These are phyloP conservation scores for Sugiyamaella qingdaonensis DNA, from an alignment of 805 yeast genomes.

Conservation along the genomic window DNA sequence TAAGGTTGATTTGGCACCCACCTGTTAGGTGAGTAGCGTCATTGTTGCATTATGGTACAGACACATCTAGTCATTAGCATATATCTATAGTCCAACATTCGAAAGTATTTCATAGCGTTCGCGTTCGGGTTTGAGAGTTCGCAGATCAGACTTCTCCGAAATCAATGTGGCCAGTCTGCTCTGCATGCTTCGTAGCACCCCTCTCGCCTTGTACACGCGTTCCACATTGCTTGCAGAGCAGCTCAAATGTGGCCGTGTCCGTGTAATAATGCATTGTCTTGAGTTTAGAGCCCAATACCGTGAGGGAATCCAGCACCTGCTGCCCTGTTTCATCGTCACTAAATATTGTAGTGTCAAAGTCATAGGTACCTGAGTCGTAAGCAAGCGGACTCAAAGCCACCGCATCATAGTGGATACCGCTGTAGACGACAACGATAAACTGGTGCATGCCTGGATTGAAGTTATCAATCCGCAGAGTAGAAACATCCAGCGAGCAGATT, in stretches of 20 bases:
- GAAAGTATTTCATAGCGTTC: too few relatives aligned
- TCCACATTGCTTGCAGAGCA: slow-evolving; percentile 56
- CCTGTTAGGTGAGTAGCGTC: too few relatives aligned
- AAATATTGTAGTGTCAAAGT: slow-evolving; percentile 43
- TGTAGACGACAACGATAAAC: slow-evolving; percentile 55
- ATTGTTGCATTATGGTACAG: too few relatives aligned
- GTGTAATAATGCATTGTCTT: slow-evolving; percentile 56
- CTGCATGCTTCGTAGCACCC: slow-evolving; percentile 63
- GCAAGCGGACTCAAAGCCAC: slow-evolving; percentile 40
- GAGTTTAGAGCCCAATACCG: slow-evolving; percentile 41
- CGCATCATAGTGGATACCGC: slow-evolving; percentile 73
- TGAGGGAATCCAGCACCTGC: slow-evolving; percentile 37
- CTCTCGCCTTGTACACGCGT: slow-evolving; percentile 54
- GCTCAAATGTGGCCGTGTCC: slow-evolving; percentile 55
- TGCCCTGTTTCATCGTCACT: slow-evolving; percentile 33
- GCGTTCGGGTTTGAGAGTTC: too few relatives aligned
- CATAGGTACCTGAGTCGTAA: slow-evolving; percentile 23
- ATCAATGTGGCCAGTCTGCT: slow-evolving; percentile 51
- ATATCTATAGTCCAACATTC: too few relatives aligned
- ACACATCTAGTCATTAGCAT: too few relatives aligned
- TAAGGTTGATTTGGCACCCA: too few relatives aligned
- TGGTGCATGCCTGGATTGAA: slow-evolving; percentile 45
- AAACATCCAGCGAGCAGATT: slow-evolving; percentile 62
- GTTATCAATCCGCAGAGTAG: slow-evolving; percentile 51
- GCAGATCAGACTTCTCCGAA: slow-evolving; percentile 48